These are phyloP conservation scores for Lachancea fermentati DNA, from an alignment of 805 yeast species.

Conservation along the genomic window DNA sequence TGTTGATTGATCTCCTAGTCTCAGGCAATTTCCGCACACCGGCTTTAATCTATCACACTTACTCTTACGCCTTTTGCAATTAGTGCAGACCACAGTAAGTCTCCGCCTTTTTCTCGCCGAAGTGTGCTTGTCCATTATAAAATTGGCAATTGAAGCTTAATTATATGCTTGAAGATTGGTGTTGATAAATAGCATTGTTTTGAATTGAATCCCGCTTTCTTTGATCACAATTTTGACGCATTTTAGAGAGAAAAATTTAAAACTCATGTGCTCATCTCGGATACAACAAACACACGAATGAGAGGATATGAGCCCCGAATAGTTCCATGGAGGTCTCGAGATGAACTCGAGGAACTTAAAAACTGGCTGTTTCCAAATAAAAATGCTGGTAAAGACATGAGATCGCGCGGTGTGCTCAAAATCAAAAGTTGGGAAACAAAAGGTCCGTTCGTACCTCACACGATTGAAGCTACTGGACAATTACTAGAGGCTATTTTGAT, in stretches of 20 bases:
- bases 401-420: conserved; percentile 44
- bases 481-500: conserved; percentile 45
- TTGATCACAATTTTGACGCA: no score
- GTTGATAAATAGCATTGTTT: no score
- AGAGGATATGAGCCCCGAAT: conserved; percentile 18
- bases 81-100: conserved; percentile 28
- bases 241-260: no score
- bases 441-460: conserved; percentile 62
- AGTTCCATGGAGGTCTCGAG: conserved; percentile 35
- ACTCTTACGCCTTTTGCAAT: conserved; percentile 30
- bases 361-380: conserved; percentile 47
- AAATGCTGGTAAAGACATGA: conserved; percentile 14
- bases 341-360: conserved; percentile 43
- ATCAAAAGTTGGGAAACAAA: conserved; percentile 51
- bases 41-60: conserved; percentile 28
- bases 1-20: conserved; percentile 17
- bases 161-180: no score
- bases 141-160: no score
- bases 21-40: conserved; percentile 21
- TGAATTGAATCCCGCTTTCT: no score
- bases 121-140: no score
- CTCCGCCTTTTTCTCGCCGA: conserved; percentile 21
- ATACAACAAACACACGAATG: not conserved
- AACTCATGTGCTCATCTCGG: not conserved
- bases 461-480: conserved; percentile 59